Evolutionary conservation across 2,329 filamentous ascomycete species (phyloP), one percentile per base, ranked within the genome.

Genomic region (Cladosporium sp.): DNA sequence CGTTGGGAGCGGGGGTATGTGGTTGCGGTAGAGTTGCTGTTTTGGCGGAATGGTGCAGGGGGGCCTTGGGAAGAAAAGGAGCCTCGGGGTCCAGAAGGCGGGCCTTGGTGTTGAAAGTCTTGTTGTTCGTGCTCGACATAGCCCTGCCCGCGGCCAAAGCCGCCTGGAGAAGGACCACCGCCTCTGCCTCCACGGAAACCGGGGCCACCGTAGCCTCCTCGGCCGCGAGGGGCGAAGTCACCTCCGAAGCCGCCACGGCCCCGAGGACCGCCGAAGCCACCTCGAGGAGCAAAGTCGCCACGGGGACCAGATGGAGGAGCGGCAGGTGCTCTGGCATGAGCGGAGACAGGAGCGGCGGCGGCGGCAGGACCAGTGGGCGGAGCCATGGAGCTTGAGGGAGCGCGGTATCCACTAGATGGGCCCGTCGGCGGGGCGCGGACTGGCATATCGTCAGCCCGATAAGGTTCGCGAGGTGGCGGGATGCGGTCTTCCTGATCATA

Each of bases 1-100:
- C 73, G 71, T 60, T 73, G 72, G 2, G 70, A 70, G 20, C 73
- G 72, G 8, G 73, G 72, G 47, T 74, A 75, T 1, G 73, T 74
- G 1, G 70, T 71, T 9, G 69, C 66, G 2, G 71, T 70, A 47
- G 65, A 69, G 53, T 70, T 74, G 57, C 61, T 68, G 5, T 66
- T 69, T 20, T 70, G 71, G 32, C 73, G 68, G 59, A 70, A 72
- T 11, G 68, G 62, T 13, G 47, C 43, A 9, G 45, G 37, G n/a
- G 67, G 65, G 18, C 65, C 59, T 39, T 50, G 47, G 39, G 59
- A 55, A 13, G 58, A 58, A 45, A 61, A 62, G 13, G 63, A 63
- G 32, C 56, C 59, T 19, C 67, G 58, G 32, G 66, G 67, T 29
- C 63, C 65, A 27, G 62, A 59, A 9, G 67, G 66, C 20, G 65